Evolutionary conservation across 2,329 filamentous ascomycete genomes (phyloP).

Genomic region (Rosellinia necatrix): DNA sequence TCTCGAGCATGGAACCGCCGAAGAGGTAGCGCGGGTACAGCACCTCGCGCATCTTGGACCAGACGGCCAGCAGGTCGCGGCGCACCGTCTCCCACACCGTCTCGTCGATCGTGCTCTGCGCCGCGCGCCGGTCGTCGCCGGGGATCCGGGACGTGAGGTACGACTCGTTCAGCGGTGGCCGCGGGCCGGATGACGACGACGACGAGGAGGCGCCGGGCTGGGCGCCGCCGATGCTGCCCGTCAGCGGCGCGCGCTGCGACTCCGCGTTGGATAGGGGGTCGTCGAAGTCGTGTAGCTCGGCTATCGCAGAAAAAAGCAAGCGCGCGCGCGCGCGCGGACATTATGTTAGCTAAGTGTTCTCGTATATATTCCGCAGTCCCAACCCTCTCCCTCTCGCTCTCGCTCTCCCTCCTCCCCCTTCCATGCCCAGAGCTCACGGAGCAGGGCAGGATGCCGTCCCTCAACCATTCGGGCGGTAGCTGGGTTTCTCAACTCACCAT

Average conservation of each 20-base stretch:
- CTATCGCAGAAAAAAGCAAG: conserved; percentile 47
- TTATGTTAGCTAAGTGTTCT: conserved; percentile 19
- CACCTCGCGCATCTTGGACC: conserved; percentile 98
- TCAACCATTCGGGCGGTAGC: too few species aligned
- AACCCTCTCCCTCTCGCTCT: too few species aligned
- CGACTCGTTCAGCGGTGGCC: conserved; percentile 68
- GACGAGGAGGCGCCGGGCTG: conserved; percentile 46
- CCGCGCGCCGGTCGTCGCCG: conserved; percentile 88
- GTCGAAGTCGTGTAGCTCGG: conserved; percentile 90
- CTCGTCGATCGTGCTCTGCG: conserved; percentile 95
- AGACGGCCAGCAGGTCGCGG: conserved; percentile 87
- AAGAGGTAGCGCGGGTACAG: conserved; percentile 95
- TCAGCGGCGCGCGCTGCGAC: conserved; percentile 77
- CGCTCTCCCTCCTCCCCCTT: too few species aligned
- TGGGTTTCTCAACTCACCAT: conserved; percentile 62
- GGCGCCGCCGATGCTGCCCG: conserved; percentile 78
- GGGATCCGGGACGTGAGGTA: conserved; percentile 89
- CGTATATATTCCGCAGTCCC: neutral
- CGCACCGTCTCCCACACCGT: conserved; percentile 96
- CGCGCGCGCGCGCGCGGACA: neutral
- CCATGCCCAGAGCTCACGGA: neutral
- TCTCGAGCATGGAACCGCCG: conserved; percentile 67
- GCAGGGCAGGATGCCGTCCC: too few species aligned
- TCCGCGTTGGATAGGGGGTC: conserved; percentile 72
- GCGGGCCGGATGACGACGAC: too few species aligned